These are phyloP conservation scores for Solanum paucissectum DNA, from an alignment of 257 asterid species.

Conservation along the genomic window DNA sequence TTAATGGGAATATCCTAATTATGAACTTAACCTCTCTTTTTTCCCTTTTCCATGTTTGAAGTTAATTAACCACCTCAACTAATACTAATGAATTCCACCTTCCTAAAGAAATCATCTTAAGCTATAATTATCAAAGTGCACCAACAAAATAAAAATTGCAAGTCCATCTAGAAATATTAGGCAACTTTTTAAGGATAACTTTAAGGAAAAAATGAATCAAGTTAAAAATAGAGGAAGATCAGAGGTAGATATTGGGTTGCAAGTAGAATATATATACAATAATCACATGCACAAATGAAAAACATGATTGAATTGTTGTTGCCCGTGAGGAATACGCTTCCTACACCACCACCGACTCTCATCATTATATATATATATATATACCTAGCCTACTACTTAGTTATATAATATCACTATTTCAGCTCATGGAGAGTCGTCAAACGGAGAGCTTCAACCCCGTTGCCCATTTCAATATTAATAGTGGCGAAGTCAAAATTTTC, in stretches of 20 bases:
- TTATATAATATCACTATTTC: not conserved
- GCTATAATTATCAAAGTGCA: not conserved
- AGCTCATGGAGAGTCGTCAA: not conserved
- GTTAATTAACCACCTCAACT: not conserved
- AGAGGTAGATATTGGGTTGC: not conserved
- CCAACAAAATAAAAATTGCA: not conserved
- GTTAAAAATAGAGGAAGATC: not conserved
- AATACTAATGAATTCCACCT: constrained; percentile 1
- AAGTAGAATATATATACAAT: not conserved
- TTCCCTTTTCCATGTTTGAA: not conserved
- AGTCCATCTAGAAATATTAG: not conserved
- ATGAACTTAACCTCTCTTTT: not conserved
- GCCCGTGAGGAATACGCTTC: constrained; percentile 35
- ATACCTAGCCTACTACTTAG: no score
- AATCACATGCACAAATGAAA: not conserved
- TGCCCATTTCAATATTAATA: no score
- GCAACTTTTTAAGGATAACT: not conserved
- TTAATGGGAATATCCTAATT: not conserved
- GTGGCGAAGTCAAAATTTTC: rapidly evolving
- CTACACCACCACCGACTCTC: constrained; percentile 40
- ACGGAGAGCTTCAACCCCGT: not conserved
- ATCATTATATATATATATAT: constrained; percentile 15
- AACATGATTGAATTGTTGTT: constrained; percentile 2
- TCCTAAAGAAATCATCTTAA: not conserved
- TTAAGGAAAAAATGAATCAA: not conserved